phyloP scores from a whole-genome alignment of 1,284 basidiomycete species.

The Calocybe gambosa region DNA sequence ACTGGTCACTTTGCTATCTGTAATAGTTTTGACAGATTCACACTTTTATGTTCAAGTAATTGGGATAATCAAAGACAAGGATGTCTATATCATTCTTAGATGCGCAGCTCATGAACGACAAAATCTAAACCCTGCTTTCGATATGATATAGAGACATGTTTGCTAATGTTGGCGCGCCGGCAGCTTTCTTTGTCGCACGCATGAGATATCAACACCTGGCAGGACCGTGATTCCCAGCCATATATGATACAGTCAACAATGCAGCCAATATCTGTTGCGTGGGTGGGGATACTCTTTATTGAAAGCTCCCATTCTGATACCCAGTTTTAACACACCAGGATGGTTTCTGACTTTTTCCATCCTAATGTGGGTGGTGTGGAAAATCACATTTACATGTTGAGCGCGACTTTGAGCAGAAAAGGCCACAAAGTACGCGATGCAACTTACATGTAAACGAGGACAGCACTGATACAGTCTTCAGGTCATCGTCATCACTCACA shows the following conservation, averaged over 20 bases:
- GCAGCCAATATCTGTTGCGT: conserved; percentile 37
- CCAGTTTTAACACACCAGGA: conserved; percentile 40
- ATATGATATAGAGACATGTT: neutral
- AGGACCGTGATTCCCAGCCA: too few relatives aligned
- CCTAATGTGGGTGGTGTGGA: conserved; percentile 95
- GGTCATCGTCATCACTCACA: conserved; percentile 95
- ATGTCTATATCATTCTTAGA: neutral
- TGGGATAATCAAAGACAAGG: neutral
- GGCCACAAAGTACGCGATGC: conserved; percentile 72
- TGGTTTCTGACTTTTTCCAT: conserved; percentile 97
- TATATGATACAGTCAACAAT: conserved; percentile 19
- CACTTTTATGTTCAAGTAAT: neutral
- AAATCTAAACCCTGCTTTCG: too few relatives aligned
- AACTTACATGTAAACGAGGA: neutral
- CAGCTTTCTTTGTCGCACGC: too few relatives aligned
- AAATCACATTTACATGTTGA: conserved; percentile 92
- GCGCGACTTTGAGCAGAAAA: conserved; percentile 73
- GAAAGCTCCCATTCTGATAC: neutral
- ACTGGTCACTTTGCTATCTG: conserved; percentile 4
- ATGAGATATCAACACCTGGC: neutral
- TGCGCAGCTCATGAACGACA: too few relatives aligned
- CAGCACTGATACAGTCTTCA: conserved; percentile 24
- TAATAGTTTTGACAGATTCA: neutral
- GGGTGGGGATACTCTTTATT: conserved; percentile 12
- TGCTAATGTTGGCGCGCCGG: too few relatives aligned